Evolutionary conservation across 176 grass and related monocot genomes (phyloP).

Genomic region (maize (Zea mays)): DNA sequence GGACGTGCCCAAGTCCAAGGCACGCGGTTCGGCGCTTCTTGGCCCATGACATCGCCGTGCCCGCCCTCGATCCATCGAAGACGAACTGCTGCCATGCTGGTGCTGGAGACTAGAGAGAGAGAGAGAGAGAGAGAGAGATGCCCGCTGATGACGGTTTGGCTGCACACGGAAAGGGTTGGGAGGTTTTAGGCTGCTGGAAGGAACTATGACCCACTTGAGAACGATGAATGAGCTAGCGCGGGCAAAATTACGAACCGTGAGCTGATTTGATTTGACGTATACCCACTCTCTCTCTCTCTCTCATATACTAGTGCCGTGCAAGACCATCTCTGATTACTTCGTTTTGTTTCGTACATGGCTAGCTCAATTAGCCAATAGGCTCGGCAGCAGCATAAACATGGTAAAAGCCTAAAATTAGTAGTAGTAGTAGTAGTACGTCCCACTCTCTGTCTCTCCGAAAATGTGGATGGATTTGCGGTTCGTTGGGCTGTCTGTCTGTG

Average conservation of each 20-base stretch:
- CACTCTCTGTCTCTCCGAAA: not conserved
- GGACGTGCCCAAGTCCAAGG: not conserved
- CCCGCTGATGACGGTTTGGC: too few relatives aligned
- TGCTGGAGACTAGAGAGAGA: too few relatives aligned
- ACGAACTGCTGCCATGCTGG: not conserved
- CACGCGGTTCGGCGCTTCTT: not conserved
- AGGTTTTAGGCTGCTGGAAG: slow-evolving; percentile 15
- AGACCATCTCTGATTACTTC: not conserved
- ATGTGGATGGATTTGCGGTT: not conserved
- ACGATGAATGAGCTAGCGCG: not conserved
- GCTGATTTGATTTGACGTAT: not conserved
- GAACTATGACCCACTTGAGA: not conserved
- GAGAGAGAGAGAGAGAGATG: too few relatives aligned
- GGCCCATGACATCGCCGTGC: slow-evolving; percentile 4
- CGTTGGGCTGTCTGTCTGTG: not conserved
- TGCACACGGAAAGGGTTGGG: not conserved
- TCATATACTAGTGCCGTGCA: not conserved
- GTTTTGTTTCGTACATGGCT: not conserved
- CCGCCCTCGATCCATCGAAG: not conserved
- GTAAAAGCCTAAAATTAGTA: not conserved
- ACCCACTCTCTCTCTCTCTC: not conserved
- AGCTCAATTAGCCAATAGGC: not conserved
- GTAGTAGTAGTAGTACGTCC: not conserved
- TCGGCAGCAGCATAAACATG: too few relatives aligned
- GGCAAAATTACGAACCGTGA: not conserved